Conservation (phyloP, 2,329 filamentous ascomycete genomes). For the Penicillium sp. region DNA sequence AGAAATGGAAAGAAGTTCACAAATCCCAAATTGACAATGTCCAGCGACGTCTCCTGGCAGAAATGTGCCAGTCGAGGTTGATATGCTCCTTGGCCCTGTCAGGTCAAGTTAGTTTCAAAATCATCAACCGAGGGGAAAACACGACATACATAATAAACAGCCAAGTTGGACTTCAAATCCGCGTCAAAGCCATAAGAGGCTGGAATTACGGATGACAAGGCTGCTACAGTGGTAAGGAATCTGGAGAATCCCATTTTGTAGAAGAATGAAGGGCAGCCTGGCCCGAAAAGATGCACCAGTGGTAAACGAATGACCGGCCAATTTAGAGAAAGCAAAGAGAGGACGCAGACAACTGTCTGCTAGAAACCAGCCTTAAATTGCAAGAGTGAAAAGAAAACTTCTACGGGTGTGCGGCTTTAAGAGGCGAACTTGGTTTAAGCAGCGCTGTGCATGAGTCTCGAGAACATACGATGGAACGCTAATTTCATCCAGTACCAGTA, state of each 20-base stretch:
- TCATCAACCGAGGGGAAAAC: neutral
- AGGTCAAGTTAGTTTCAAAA: neutral
- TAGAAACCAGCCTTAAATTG: constrained; percentile 17
- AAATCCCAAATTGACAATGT: constrained; percentile 54
- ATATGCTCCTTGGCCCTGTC: constrained; percentile 47
- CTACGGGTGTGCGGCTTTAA: too few relatives aligned
- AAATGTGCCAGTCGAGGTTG: constrained; percentile 48
- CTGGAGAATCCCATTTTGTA: constrained; percentile 36
- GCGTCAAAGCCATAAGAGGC: constrained; percentile 40
- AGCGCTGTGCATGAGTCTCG: too few relatives aligned
- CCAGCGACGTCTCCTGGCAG: constrained; percentile 48
- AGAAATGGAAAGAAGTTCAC: constrained; percentile 50
- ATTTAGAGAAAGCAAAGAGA: constrained; percentile 42
- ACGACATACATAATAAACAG: constrained; percentile 49
- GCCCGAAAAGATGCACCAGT: constrained; percentile 33
- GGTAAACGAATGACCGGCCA: constrained; percentile 28
- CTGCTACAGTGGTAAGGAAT: constrained; percentile 33
- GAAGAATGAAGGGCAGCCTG: constrained; percentile 26
- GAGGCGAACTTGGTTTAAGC: constrained; percentile 2
- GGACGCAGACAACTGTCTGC: constrained; percentile 50
- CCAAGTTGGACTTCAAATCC: constrained; percentile 45
- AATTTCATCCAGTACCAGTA: too few relatives aligned
- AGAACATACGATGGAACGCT: too few relatives aligned
- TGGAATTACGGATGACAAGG: constrained; percentile 29
- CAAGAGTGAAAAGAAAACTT: constrained; percentile 7